These are phyloP conservation scores for Microcyclospora pomicola DNA, from an alignment of 2,329 filamentous ascomycete genomes.

Conservation along the genomic window DNA sequence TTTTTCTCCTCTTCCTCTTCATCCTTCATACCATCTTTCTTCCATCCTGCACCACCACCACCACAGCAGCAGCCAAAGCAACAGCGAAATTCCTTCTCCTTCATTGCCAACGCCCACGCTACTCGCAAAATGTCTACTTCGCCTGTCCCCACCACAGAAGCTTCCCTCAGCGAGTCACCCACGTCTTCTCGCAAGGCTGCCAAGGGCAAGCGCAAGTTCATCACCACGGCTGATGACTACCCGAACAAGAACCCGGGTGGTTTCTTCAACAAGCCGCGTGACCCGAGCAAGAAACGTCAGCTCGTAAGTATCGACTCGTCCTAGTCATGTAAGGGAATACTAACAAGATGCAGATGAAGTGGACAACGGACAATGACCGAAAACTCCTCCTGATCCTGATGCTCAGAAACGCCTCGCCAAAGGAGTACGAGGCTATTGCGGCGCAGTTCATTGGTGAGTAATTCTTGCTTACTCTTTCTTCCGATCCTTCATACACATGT, in stretches of 20 bases:
- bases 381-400: slow-evolving; percentile 6
- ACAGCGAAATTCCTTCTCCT: no score
- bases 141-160: no score
- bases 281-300: background rate
- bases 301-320: background rate
- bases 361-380: slow-evolving; percentile 6
- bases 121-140: no score
- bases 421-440: slow-evolving; percentile 5
- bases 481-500: background rate
- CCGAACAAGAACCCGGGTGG: background rate
- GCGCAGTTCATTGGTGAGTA: slow-evolving; percentile 2
- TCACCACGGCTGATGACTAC: slow-evolving; percentile 1
- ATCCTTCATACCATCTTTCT: no score
- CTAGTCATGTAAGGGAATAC: background rate
- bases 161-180: no score
- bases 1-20: no score
- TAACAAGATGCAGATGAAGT: slow-evolving; percentile 5
- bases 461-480: background rate
- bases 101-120: no score
- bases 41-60: no score
- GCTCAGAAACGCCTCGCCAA: slow-evolving; percentile 2
- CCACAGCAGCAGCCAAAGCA: no score
- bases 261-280: background rate
- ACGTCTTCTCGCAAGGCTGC: no score
- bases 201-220: slow-evolving; percentile 1